These are phyloP conservation scores for Leccinum boreale DNA, from an alignment of 768 basidiomycete genomes.

Conservation along the genomic window DNA sequence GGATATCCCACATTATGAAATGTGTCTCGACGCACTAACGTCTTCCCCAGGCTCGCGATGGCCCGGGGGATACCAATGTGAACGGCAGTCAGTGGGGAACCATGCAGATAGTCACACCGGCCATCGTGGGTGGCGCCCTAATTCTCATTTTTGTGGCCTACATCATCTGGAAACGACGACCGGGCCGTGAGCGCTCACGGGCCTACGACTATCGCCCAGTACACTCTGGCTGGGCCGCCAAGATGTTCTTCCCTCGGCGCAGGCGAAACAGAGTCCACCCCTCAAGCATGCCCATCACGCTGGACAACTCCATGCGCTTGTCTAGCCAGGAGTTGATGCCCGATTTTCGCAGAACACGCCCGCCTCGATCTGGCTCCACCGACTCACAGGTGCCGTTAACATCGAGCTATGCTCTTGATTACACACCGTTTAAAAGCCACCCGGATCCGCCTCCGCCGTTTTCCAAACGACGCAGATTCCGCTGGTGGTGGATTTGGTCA, in stretches of 20 bases:
- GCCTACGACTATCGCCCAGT: conserved; percentile 12
- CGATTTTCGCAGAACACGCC: conserved; percentile 9
- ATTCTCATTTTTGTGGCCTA: conserved; percentile 19
- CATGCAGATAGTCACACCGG: conserved; percentile 34
- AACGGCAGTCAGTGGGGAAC: conserved; percentile 18
- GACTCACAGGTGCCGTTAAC: conserved; percentile 30
- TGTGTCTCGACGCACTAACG: not conserved
- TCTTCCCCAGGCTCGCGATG: conserved; percentile 16
- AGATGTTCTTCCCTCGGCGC: conserved; percentile 14
- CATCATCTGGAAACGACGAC: conserved; percentile 25
- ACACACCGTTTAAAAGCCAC: conserved; percentile 5
- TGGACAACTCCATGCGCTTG: conserved; percentile 22
- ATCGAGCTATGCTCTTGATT: not conserved
- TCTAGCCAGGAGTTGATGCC: not conserved
- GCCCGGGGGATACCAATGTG: no score
- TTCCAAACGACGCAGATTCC: conserved; percentile 2
- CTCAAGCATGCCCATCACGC: conserved; percentile 14
- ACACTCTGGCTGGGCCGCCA: conserved; percentile 12
- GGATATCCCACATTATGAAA: conserved; percentile 1
- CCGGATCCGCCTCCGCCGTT: conserved; percentile 4
- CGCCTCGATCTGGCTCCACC: conserved; percentile 21
- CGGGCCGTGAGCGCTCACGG: not conserved
- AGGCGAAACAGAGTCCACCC: conserved; percentile 14
- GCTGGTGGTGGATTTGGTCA: conserved; percentile 25
- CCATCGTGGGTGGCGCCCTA: conserved; percentile 32